Conservation (phyloP, 164 flowering plant species). For the Annona cherimola region DNA sequence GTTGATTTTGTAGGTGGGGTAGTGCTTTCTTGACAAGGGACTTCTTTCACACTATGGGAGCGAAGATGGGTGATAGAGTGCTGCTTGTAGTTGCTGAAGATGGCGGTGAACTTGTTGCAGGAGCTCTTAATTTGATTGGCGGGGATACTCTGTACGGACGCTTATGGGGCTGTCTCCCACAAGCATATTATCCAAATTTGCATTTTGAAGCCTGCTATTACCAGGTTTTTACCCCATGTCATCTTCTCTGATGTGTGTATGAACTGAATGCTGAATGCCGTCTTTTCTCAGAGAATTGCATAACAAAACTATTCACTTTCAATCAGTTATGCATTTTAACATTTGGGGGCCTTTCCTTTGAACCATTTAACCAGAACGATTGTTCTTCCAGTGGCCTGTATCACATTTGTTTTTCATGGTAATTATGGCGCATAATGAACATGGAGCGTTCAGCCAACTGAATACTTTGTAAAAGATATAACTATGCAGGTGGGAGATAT, state of each 20-base stretch:
- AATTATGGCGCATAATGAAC: neutral
- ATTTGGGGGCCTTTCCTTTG: neutral
- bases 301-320: neutral
- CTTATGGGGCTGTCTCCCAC: slow-evolving; percentile 85
- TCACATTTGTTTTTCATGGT: neutral
- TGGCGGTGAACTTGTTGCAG: slow-evolving; percentile 81
- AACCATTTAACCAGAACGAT: neutral
- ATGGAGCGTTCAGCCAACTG: neutral
- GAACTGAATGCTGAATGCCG: neutral
- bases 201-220: slow-evolving; percentile 99
- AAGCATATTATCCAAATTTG: slow-evolving; percentile 70
- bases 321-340: neutral
- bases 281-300: no score
- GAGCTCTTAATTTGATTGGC: slow-evolving; percentile 91
- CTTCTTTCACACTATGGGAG: slow-evolving; percentile 81
- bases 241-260: neutral
- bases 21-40: slow-evolving; percentile 80
- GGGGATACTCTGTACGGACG: slow-evolving; percentile 91
- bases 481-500: neutral
- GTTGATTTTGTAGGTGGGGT: slow-evolving; percentile 68
- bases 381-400: neutral
- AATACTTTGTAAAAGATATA: neutral
- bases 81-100: slow-evolving; percentile 86
- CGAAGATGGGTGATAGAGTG: slow-evolving; percentile 82
- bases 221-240: slow-evolving; percentile 48